Conservation (phyloP, 1,284 basidiomycete species). For the Chalciporus sp. region DNA sequence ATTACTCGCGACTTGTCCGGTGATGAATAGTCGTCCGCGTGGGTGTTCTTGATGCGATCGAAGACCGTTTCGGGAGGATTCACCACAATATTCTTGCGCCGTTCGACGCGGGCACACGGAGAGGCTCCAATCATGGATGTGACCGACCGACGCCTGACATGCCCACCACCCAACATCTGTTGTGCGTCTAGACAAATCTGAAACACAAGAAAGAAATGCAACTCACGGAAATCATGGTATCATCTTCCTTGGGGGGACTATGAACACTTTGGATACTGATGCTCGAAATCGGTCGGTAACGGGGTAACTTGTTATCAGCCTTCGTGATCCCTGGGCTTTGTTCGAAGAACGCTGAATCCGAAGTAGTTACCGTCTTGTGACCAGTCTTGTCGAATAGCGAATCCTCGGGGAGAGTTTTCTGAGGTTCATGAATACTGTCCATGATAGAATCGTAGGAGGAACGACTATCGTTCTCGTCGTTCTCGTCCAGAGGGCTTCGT, state of each 20-base stretch:
- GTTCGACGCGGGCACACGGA: conserved; percentile 66
- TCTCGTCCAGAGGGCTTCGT: conserved; percentile 15
- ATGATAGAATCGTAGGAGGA: conserved; percentile 65
- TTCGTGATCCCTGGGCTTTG: conserved; percentile 39
- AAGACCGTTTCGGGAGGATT: conserved; percentile 36
- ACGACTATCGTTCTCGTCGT: conserved; percentile 36
- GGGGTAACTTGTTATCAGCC: conserved; percentile 35
- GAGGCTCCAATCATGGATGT: conserved; percentile 69
- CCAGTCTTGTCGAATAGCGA: conserved; percentile 70
- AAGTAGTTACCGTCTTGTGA: conserved; percentile 49
- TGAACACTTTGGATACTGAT: conserved; percentile 55
- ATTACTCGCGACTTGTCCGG: conserved; percentile 48
- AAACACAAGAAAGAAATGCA: background rate
- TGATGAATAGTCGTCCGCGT: conserved; percentile 34
- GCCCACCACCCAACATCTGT: conserved; percentile 77
- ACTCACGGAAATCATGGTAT: conserved; percentile 78
- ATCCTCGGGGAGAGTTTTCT: conserved; percentile 43
- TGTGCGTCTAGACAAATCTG: conserved; percentile 6
- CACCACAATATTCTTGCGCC: conserved; percentile 51
- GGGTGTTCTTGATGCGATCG: conserved; percentile 29
- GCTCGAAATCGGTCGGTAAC: conserved; percentile 66
- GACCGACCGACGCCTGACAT: conserved; percentile 67
- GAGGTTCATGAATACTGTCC: conserved; percentile 40
- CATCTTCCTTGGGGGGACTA: conserved; percentile 63
- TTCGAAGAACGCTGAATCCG: conserved; percentile 67